Base-by-base conservation (phyloP, 805 yeast species). In the Babjeviella inositovora region DNA sequence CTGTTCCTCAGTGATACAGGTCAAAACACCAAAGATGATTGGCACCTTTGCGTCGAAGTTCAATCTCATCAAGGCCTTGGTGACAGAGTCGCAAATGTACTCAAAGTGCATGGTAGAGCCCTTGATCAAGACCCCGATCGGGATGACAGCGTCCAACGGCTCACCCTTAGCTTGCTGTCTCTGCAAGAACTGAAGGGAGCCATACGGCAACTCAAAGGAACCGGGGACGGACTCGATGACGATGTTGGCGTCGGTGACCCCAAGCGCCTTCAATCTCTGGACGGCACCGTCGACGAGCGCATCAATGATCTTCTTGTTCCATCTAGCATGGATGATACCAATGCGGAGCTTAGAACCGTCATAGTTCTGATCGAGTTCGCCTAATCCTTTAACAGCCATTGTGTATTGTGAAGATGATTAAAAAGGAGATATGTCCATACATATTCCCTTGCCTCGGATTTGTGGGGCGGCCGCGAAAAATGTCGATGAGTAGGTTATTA, bases 91-190 rank as follows among this genome's bases (percentile, higher is more conserved):
- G 44, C 94, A 77, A 38, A 90, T 90, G 55, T 87, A 90, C 53
- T 90, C 98, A 45, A 90, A 90, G 54, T 90, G 98, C 94, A 84
- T 84, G 17, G 97, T 90, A 18, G 85, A 71, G 25, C 98, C 98
- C 55, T 90, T 90, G 53, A 90, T 87, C 40, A 90, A 61, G 18
- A 79, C 85, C 27, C 98, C 98, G 37, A 90, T 82, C 25, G 97
- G 85, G 28, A 90, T 80, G 18, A 87, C 66, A 5, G 87, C 95
- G 46, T 90, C 95, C 27, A 76, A 53, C 13, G 66, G 62, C 25
- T 52, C 41, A 23, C 58, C 62, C 25, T 47, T 33, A 17, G 38
- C 38, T 13, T 47, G 43, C 28, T 62, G 54, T 30, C 56, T 59
- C 11, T 59, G 59, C 19, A 56, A 49, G 31, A 70, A 50, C 30